These are phyloP conservation scores for Arthrobotrys conoides DNA, from an alignment of 2,329 filamentous ascomycete genomes.

Conservation along the genomic window DNA sequence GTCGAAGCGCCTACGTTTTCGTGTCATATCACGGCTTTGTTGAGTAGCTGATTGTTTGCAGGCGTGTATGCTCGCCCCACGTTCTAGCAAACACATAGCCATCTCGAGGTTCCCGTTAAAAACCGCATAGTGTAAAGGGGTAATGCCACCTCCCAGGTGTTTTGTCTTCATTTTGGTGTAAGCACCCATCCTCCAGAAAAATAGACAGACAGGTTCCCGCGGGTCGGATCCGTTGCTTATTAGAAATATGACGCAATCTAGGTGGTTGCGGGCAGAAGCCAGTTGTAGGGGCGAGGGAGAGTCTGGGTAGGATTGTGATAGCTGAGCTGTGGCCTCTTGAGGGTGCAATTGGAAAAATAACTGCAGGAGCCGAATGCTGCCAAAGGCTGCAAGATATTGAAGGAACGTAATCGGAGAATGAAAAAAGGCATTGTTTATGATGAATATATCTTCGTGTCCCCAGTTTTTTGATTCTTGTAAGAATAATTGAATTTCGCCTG, in stretches of 20 bases:
- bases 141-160: neutral
- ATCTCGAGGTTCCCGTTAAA: slow-evolving; percentile 26
- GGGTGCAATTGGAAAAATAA: slow-evolving; percentile 4
- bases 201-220: neutral
- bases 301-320: neutral
- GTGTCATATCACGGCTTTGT: neutral
- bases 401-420: neutral
- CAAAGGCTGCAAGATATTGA: slow-evolving; percentile 2
- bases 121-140: slow-evolving; percentile 18
- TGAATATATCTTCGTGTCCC: neutral
- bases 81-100: slow-evolving; percentile 16
- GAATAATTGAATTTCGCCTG: neutral
- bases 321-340: neutral
- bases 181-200: neutral
- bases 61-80: neutral
- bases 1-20: neutral
- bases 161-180: neutral
- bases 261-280: neutral
- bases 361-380: neutral
- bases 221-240: slow-evolving; percentile 13
- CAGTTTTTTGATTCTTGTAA: neutral
- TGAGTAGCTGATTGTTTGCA: neutral
- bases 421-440: no score
- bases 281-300: slow-evolving; percentile 15
- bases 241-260: slow-evolving; percentile 29